phyloP scores from a whole-genome alignment of 2,329 filamentous ascomycete species.

The Pestalotiopsis sp. region DNA sequence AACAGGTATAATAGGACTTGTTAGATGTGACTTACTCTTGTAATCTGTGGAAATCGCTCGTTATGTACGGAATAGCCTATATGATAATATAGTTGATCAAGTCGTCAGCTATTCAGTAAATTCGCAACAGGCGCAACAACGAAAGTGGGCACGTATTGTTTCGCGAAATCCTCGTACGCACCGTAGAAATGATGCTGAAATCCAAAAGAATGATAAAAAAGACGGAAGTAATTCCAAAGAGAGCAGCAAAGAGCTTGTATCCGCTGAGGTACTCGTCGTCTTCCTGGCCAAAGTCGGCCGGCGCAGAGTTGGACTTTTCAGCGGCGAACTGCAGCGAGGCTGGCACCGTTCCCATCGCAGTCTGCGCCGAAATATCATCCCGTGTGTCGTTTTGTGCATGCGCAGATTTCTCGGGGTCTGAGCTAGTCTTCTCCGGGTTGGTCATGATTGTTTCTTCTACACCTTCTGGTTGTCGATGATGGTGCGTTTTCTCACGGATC shows the following conservation, averaged over 20 bases:
- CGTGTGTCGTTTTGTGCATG: neutral
- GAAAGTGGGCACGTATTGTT: too few relatives aligned
- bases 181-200: constrained; percentile 55
- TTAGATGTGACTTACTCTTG: neutral
- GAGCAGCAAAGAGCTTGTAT: constrained; percentile 25
- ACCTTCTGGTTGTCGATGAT: neutral
- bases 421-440: neutral
- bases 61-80: constrained; percentile 4
- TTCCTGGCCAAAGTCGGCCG: neutral
- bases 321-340: neutral
- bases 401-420: neutral
- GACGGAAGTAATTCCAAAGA: constrained; percentile 40
- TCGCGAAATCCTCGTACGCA: constrained; percentile 20
- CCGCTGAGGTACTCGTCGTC: constrained; percentile 24
- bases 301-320: neutral
- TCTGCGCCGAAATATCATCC: neutral
- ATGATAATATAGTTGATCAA: too few relatives aligned
- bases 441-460: neutral
- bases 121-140: neutral
- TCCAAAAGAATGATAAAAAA: constrained; percentile 54
- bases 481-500: neutral
- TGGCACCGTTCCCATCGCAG: neutral
- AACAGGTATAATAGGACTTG: neutral
- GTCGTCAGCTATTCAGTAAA: neutral
- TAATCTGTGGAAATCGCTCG: constrained; percentile 9